Percentiles rank a stretch among this genome's conserved stretches.
phyloP scores from a whole-genome alignment of 805 yeast species.

The Myxozyma nipponensis region DNA sequence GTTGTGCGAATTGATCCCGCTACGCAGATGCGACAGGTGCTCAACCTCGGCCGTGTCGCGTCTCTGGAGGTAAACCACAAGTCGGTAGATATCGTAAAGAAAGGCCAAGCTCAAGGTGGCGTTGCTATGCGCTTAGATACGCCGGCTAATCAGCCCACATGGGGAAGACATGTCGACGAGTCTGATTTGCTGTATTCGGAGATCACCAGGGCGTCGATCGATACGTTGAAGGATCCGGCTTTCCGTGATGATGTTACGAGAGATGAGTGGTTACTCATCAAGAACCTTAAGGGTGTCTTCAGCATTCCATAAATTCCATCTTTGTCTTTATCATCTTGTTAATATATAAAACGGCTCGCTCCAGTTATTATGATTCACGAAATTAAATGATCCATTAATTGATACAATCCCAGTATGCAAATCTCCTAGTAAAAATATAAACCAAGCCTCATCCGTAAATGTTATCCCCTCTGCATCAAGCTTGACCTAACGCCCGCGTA shows the following conservation, averaged over 20 bases:
- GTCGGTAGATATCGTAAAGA: conserved; percentile 71
- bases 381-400: too few relatives aligned
- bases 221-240: conserved; percentile 96
- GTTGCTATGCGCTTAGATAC: conserved; percentile 98
- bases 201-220: conserved; percentile 84
- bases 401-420: background rate
- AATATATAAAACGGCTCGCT: background rate
- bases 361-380: too few relatives aligned
- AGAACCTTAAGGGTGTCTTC: conserved; percentile 80
- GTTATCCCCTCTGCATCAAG: conserved; percentile 25
- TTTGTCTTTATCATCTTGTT: background rate
- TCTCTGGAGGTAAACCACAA: conserved; percentile 97
- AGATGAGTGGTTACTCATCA: conserved; percentile 92
- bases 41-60: conserved; percentile 76
- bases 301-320: conserved; percentile 58
- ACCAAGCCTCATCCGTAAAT: too few relatives aligned
- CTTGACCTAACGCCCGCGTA: conserved; percentile 43
- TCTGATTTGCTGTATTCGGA: conserved; percentile 85
- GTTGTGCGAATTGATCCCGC: conserved; percentile 86
- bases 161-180: conserved; percentile 99
- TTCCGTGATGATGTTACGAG: conserved; percentile 91
- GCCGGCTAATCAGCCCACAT: conserved; percentile 82
- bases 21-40: conserved; percentile 66
- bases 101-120: conserved; percentile 96
- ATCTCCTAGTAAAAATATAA: too few relatives aligned